Evolutionary conservation across 768 basidiomycete species (phyloP), one percentile per base, ranked within the genome.

Genomic region (Boletus reticuloceps): DNA sequence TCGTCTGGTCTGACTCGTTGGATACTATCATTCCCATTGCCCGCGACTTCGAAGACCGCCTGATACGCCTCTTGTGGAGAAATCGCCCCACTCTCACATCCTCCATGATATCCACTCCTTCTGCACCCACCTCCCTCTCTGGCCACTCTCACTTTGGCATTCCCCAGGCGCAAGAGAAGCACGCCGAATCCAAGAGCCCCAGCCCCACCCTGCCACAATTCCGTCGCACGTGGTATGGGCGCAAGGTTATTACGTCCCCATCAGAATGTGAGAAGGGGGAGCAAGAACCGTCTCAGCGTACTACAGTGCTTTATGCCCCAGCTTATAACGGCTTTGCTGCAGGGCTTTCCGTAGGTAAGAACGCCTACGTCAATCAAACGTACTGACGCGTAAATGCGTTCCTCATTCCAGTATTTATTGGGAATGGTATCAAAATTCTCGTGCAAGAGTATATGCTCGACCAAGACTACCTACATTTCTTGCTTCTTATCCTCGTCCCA

Each of bases 1-100:
- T 94, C 57, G 84, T 94, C 58, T 94, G 91, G 91, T 84, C 87
- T n/a, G 88, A 92, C 66, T 80, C 82, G 1, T 77, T 93, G 43
- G 89, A 92, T 65, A 79, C 78, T 60, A 88, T 94, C 68, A 83
- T 94, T 53, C 68, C 68, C 20, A 65, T 60, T 25, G 70, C 70
- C 17, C 70, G 77, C 56, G 80, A 82, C 58, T 79, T 84, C 51
- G 83, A 84, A 59, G 78, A 82, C 55, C 74, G 79, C 48, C 79
- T 84, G 68, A 82, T 84, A 60, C 75, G 75, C 50, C 79, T 79
- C 48, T 69, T 84, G 10, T 84, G 83, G 83, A 71, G 77, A 42
- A 76, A 50, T 57, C 75, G 57, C 56, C 72, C 58, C 40, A 68
- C 60, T 22, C 59, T 50, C 17, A 41, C 58, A 20, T 55, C 64